Evolutionary conservation across 1,139 yeast species (phyloP), one percentile per base, ranked within the genome.

Genomic region (Saccharomycopsis hybrid): DNA sequence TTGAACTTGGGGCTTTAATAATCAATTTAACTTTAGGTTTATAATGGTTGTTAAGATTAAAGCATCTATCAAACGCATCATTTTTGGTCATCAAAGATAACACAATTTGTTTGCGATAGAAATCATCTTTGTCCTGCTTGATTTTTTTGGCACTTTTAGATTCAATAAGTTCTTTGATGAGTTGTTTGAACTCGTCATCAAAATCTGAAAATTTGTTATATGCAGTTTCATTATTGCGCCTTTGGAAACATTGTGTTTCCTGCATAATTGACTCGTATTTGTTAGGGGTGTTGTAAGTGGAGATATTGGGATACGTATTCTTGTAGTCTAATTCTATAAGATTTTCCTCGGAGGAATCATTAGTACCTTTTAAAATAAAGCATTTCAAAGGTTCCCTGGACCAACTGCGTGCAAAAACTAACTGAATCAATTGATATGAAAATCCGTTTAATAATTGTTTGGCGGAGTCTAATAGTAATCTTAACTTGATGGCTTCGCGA

Each of bases 1-100:
- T 18, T 18, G 18, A 18, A 18, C 18, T 18, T 18, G 53, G 53
- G 9, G 47, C 47, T 13, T 42, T 41, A 37, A 49, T 37, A 7
- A 49, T 31, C 18, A 49, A 33, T 33, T 41, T 49, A 29, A 49
- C 39, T 30, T 39, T 35, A 5, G 40, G 44, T 18, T 42, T 27
- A 2, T 37, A 31, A 7, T 49, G 37, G 8, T 31, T 32, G 37
- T 49, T 47, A 31, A 46, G 30, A 25, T 31, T 31, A 30, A 36
- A 35, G 18, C 44, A 31, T 11, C 44, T 43, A 29, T 50, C 53
- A 44, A 48, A 50, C 3, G 30, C 4, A 2, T 48, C 46, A 40
- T 50, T 50, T 44, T 50, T 43, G 9, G 32, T 18, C 39, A 50
- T 43, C 8, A 50, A 43, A 7, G 43, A 25, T 9, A 50, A 28